Base-by-base conservation (phyloP, 139 green algal species). In the Ettlia oleoabundans region DNA sequence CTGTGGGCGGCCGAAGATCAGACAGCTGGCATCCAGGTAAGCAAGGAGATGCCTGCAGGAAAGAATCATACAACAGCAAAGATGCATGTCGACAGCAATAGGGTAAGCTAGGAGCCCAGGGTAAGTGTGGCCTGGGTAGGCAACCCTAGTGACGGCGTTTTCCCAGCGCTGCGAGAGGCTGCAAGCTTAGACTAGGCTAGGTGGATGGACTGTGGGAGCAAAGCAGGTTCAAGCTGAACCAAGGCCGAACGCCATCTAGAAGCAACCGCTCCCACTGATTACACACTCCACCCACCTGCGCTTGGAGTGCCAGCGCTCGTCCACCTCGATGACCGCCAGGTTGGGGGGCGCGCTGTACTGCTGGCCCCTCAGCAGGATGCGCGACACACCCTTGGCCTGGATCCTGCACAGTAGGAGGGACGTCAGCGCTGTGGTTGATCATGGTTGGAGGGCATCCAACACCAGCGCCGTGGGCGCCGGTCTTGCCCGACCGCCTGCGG, bases 351-450 rank as follows among this genome's bases (percentile, higher is more conserved):
- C 74, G 33, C 24, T 79, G 80, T 88, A 88, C 40, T 38, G 55
- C 80, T 88, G 80, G 13, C 85, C 85, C 66, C 79, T 78, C 21
- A 88, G 85, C 68, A 88, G 75, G 35, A 88, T 81, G 42, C 42
- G 62, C 74, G 52, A 78, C 28, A 88, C 80, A 33, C 85, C 85
- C 2, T 35, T 51, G 2, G 74, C 80, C 35, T 88, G 85, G 5
- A 88, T 38, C 33, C 28, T 70, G 55, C 43, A 65, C 37, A 77
- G 13, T 4, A 3, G 37, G 4, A 28, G 19, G 24, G 38, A n/a
- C 8, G 66, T 0, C 26, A 3, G 62, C 24, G n/a, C n/a, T n/a
- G n/a, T n/a, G n/a, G n/a, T n/a, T n/a, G n/a, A n/a, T n/a, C n/a
- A n/a, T n/a, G n/a, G n/a, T n/a, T n/a, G n/a, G n/a, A n/a, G n/a